Conservation (phyloP, 2,329 filamentous ascomycete species). For the Penicillium sp. region DNA sequence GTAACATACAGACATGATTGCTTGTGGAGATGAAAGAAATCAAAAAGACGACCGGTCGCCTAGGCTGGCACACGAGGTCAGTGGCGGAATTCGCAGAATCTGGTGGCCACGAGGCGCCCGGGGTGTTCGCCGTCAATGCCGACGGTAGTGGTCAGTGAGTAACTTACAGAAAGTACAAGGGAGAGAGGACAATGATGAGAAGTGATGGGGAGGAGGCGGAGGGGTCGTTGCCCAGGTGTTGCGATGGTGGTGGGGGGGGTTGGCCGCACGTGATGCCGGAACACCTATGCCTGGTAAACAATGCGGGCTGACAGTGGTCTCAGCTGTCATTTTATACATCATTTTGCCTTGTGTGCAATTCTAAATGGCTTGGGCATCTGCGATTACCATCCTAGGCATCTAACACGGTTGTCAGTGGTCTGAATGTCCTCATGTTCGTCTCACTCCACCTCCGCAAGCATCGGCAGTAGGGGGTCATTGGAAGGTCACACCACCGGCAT, state of each 20-base stretch:
- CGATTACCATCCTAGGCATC: conserved; percentile 2
- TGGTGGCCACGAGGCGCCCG: neutral
- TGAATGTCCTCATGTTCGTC: neutral
- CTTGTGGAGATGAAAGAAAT: conserved; percentile 21
- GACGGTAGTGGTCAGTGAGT: neutral
- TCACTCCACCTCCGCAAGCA: neutral
- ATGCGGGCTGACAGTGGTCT: neutral
- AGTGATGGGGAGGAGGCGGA: conserved; percentile 30
- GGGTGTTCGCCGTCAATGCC: neutral
- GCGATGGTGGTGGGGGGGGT: conserved; percentile 35
- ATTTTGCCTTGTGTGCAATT: neutral
- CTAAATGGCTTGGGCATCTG: neutral
- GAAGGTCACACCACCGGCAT: conserved; percentile 9
- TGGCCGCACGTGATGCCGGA: conserved; percentile 25
- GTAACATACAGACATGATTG: conserved; percentile 37
- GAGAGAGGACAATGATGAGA: conserved; percentile 13
- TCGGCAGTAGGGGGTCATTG: conserved; percentile 4
- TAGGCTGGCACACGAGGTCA: conserved; percentile 33
- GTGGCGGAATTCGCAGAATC: conserved; percentile 16
- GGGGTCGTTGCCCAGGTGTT: conserved; percentile 36
- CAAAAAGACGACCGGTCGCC: conserved; percentile 23
- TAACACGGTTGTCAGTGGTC: conserved; percentile 6
- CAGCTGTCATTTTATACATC: neutral
- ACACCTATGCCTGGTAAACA: conserved; percentile 17
- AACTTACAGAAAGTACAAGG: conserved; percentile 8